Evolutionary conservation across 208 protist genomes (phyloP), one percentile per base, ranked within the genome.

Genomic region (Vickermania ingenoplastis): DNA sequence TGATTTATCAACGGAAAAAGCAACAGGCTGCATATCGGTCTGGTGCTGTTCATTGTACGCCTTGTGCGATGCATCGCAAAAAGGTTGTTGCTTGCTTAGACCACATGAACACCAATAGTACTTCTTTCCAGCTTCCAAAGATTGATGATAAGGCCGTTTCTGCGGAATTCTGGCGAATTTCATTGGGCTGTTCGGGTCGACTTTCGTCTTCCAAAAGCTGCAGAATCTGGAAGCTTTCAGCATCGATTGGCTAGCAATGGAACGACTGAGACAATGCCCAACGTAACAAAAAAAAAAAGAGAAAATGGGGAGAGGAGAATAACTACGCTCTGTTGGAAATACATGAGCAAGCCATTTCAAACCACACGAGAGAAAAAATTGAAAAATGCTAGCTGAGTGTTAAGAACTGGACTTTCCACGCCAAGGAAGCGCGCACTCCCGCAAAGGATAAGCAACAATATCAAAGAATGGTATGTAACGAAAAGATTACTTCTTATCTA

Each of bases 31-130:
- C 11, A 92, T 25, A 28, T 69, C 41, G 2, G 85, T 89, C 30
- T 81, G 73, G 61, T 89, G 79, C 72, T 76, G 59, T 53, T 81
- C 63, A 58, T 91, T 91, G 69, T 86, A 82, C 4, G 61, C 69
- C 11, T 66, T 60, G 59, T 92, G 86, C 2, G 69, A 22, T 13
- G 76, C 79, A 52, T 92, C 86, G 68, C 86, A 92, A 61, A 85
- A 92, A 2, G 86, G 86, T 71, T 92, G 86, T 31, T 73, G 87
- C 49, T 81, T 75, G 66, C 79, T 89, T 41, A 83, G 52, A 31
- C 86, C 86, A 56, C 86, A 92, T 5, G 68, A 59, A 58, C 86
- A 92, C 86, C 86, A 92, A 67, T 81, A 87, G 62, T 92, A 92
- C 60, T 75, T 83, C 66, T 80, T 86, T 5, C 71, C 79, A 11